Conservation (phyloP, 148 eudicot genomes). For the Nyssa sinensis region DNA sequence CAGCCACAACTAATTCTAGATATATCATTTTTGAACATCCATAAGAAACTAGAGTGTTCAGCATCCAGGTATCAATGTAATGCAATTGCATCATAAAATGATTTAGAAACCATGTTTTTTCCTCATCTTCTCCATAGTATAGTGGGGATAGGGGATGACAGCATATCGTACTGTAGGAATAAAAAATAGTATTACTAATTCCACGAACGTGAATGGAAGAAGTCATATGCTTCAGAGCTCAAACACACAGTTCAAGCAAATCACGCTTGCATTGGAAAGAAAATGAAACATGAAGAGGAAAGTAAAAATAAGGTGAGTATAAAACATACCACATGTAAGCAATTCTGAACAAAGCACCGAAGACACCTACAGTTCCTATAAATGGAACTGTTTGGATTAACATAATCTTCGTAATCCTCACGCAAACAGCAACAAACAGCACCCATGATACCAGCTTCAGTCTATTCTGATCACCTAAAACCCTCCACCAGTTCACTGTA, state of each 20-base stretch:
- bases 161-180: not conserved
- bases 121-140: not conserved
- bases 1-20: not conserved
- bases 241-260: not conserved
- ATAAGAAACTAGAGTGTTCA: not conserved
- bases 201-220: not conserved
- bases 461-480: constrained; percentile 15
- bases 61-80: not conserved
- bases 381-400: constrained; percentile 57
- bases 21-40: not conserved
- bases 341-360: constrained; percentile 67
- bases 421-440: constrained; percentile 82
- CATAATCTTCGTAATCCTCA: constrained; percentile 72
- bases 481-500: not conserved
- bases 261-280: not conserved
- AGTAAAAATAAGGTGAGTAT: constrained; percentile 4
- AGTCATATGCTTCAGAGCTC: not conserved
- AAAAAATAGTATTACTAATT: not conserved
- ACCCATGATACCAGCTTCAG: constrained; percentile 58
- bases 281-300: not conserved
- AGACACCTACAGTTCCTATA: constrained; percentile 80
- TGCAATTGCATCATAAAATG: not conserved
- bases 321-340: constrained; percentile 68
- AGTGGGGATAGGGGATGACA: not conserved
- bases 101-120: not conserved